Conservation (phyloP, 1,284 basidiomycete genomes). For the Moesziomyces parantarcticus region DNA sequence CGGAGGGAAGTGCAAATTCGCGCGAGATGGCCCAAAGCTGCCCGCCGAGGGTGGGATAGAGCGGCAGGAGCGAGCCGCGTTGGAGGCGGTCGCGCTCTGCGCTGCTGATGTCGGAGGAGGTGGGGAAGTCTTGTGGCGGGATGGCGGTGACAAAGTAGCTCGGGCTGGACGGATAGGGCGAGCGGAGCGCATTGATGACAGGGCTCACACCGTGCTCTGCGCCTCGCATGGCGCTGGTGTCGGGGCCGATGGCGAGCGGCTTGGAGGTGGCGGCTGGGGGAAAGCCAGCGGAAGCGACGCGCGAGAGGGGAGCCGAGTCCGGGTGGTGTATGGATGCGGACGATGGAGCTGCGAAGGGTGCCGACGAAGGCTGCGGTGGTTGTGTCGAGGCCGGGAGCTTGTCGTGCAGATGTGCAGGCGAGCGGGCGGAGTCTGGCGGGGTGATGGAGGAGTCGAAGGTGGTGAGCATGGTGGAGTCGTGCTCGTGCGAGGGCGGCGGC, state of each 20-base stretch:
- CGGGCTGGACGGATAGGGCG: conserved; percentile 37
- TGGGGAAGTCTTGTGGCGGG: conserved; percentile 42
- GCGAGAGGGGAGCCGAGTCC: conserved; percentile 2
- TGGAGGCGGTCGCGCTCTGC: conserved; percentile 32
- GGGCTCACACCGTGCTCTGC: conserved; percentile 40
- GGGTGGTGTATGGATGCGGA: conserved; percentile 3
- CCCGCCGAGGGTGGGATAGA: conserved; percentile 64
- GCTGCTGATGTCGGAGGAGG: conserved; percentile 19
- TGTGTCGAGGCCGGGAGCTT: conserved; percentile 11
- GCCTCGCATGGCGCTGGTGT: conserved; percentile 3
- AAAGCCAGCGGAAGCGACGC: conserved; percentile 7
- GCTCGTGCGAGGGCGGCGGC: conserved; percentile 5
- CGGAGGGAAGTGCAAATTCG: conserved; percentile 63
- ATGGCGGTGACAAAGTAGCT: conserved; percentile 55
- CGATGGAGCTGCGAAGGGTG: background rate
- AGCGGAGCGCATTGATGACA: conserved; percentile 32
- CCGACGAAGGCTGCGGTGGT: background rate
- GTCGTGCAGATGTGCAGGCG: background rate
- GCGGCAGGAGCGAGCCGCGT: conserved; percentile 60
- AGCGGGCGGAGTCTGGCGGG: background rate
- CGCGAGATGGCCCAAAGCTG: conserved; percentile 66
- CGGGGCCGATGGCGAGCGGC: background rate
- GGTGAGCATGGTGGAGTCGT: conserved; percentile 26
- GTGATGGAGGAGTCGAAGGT: conserved; percentile 15
- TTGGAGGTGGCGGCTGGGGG: background rate